A percentile compares a stretch with the other conserved stretches of the same genome.
Evolutionary conservation across 176 grass and related monocot genomes (phyloP).

Genomic region (Carex littledalei): DNA sequence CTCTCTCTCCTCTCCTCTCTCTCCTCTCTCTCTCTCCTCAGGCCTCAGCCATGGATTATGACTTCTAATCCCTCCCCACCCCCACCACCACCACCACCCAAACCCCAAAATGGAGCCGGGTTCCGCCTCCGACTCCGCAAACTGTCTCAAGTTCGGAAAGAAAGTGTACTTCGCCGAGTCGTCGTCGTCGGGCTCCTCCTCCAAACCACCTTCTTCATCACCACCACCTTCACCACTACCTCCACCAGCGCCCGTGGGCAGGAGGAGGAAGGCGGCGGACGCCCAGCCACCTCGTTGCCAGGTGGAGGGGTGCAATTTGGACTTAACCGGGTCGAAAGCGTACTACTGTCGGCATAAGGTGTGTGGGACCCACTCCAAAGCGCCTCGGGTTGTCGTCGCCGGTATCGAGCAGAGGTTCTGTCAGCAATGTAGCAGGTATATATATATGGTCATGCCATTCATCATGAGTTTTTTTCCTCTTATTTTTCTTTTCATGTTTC

Average conservation of each 20-base stretch:
- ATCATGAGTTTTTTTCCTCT: neutral
- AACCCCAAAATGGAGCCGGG: conserved; percentile 47
- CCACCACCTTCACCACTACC: neutral
- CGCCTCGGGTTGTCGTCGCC: conserved; percentile 47
- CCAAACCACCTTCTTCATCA: neutral
- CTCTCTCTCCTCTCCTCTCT: neutral
- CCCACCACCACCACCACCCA: neutral
- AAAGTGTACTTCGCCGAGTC: conserved; percentile 92
- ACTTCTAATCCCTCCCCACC: neutral
- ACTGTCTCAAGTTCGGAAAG: conserved; percentile 81
- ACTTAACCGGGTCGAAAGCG: conserved; percentile 58
- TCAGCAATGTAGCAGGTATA: conserved; percentile 81
- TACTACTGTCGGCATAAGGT: conserved; percentile 89
- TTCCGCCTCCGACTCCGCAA: conserved; percentile 42
- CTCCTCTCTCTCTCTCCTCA: neutral
- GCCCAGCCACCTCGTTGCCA: conserved; percentile 47
- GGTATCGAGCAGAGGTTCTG: conserved; percentile 75
- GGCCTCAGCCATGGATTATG: neutral
- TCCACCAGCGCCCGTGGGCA: neutral
- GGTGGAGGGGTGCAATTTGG: conserved; percentile 66
- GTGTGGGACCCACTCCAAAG: conserved; percentile 57
- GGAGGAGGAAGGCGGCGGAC: conserved; percentile 27
- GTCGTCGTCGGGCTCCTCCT: neutral
- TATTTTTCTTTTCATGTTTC: neutral
- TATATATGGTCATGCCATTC: neutral